Evolutionary conservation across 768 basidiomycete genomes (phyloP).

Genomic region (Lactarius hatsudake): DNA sequence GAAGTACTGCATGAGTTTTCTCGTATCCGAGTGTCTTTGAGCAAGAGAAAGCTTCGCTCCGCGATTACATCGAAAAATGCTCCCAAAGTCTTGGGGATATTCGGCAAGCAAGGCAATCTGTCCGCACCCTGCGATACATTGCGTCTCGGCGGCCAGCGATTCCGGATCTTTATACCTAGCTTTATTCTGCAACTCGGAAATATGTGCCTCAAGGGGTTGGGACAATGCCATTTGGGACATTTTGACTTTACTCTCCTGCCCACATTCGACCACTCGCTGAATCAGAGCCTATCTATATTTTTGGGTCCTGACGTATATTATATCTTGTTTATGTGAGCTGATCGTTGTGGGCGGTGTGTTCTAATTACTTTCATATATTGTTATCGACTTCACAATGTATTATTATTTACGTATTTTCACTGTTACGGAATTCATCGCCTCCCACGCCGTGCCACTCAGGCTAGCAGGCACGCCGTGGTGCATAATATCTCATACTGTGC

Average conservation of each 20-base stretch:
- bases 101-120: constrained; percentile 1
- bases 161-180: background rate
- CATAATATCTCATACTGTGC: background rate
- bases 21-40: constrained; percentile 7
- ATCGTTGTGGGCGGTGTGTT: too few relatives aligned
- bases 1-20: constrained; percentile 11
- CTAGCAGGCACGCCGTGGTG: too few relatives aligned
- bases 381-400: too few relatives aligned
- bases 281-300: background rate
- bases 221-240: background rate
- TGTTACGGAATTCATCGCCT: too few relatives aligned
- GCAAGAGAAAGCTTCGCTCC: constrained; percentile 13
- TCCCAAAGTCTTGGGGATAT: background rate
- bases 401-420: too few relatives aligned
- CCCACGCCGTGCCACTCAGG: too few relatives aligned
- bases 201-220: background rate
- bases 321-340: too few relatives aligned
- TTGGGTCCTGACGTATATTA: background rate
- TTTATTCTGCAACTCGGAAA: background rate
- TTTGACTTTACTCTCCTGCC: background rate
- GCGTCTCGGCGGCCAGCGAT: background rate
- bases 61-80: constrained; percentile 3
- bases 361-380: too few relatives aligned
- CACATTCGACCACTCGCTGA: background rate
- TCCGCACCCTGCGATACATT: constrained; percentile 2